Percentiles rank a stretch among this genome's conserved stretches.
phyloP scores from a whole-genome alignment of 2,329 filamentous ascomycete genomes.

The Cercospora brassicicola region DNA sequence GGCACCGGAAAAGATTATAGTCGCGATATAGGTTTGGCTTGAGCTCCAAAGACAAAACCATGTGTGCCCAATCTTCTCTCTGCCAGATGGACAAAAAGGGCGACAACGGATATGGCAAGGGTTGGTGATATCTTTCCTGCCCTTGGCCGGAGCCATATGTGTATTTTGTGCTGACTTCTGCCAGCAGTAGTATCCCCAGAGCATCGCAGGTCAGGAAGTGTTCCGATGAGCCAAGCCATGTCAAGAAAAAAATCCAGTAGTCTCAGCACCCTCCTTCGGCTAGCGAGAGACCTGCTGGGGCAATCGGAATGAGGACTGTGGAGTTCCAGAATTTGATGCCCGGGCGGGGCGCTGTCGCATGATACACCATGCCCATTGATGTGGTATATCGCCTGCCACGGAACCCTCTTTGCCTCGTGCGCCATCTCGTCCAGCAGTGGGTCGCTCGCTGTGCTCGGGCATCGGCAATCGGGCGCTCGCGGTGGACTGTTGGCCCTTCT shows the following conservation, averaged over 20 bases:
- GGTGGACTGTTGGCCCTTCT: not conserved
- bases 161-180: not conserved
- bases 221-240: not conserved
- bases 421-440: not conserved
- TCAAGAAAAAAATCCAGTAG: not conserved
- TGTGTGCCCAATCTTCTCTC: not conserved
- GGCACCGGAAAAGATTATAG: not conserved
- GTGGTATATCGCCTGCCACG: not conserved
- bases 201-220: not conserved
- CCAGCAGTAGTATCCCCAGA: not conserved
- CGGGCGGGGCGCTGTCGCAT: not conserved
- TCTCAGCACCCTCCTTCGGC: not conserved
- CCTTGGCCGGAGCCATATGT: not conserved
- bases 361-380: not conserved
- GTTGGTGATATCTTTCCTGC: too few relatives aligned
- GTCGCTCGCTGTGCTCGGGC: not conserved
- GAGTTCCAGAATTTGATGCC: not conserved
- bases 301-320: not conserved
- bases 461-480: not conserved
- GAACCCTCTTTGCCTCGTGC: not conserved
- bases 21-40: not conserved
- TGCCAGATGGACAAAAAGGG: not conserved
- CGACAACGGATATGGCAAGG: not conserved
- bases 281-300: not conserved
- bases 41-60: too few relatives aligned